A percentile compares a stretch with the other conserved stretches of the same genome.
Evolutionary conservation across 495 filamentous ascomycete species (phyloP).

Genomic region (Aspergillus kassunensis): DNA sequence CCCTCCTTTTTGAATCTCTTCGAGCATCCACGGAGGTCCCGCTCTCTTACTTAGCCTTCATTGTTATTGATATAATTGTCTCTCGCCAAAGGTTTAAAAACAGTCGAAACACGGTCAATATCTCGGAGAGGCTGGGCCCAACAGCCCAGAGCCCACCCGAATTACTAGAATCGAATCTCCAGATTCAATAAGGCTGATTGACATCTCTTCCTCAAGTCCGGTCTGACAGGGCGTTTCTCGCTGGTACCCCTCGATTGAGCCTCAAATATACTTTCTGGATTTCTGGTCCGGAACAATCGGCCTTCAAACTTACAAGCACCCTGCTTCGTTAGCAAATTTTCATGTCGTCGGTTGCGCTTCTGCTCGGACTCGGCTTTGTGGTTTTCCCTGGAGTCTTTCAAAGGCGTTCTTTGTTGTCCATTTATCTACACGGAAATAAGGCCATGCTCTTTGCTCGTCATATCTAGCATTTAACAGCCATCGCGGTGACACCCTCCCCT

Average conservation of each 20-base stretch:
- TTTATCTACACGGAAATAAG: neutral
- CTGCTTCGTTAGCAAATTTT: neutral
- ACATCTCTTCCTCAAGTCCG: neutral
- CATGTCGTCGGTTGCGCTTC: neutral
- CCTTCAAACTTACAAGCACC: neutral
- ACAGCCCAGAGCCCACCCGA: neutral
- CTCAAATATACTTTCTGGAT: too few relatives aligned
- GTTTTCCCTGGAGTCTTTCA: neutral
- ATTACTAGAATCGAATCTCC: neutral
- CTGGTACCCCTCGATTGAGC: neutral
- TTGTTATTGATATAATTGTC: neutral
- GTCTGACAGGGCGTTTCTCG: neutral
- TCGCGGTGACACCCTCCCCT: neutral
- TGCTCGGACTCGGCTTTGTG: neutral
- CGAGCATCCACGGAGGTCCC: neutral
- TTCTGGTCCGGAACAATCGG: neutral
- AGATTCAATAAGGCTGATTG: too few relatives aligned
- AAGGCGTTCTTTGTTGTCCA: neutral
- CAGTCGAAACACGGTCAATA: neutral
- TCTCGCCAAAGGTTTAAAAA: neutral
- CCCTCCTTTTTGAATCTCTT: neutral
- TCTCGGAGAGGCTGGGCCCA: conserved; percentile 1
- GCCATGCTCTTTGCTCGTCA: neutral
- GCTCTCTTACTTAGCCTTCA: neutral
- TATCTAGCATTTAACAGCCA: neutral